Evolutionary conservation across 352 stramenopile species (phyloP).

Genomic region (Globisporangium camurandrum): DNA sequence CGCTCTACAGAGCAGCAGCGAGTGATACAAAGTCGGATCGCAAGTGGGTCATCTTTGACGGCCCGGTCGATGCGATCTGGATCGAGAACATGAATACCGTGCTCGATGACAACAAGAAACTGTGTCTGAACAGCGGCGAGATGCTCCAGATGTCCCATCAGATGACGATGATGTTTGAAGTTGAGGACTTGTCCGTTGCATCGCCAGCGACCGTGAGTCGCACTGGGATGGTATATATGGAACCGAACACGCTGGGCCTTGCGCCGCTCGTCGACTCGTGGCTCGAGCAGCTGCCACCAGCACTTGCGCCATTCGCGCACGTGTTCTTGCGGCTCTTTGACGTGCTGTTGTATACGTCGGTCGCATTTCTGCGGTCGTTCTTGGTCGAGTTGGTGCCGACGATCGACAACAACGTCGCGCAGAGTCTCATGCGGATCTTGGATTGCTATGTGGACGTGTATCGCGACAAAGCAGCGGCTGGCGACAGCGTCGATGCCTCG

Average conservation of each 20-base stretch:
- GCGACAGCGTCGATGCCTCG: too few species aligned
- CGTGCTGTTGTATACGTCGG: conserved; percentile 84
- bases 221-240: conserved; percentile 96
- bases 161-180: conserved; percentile 98
- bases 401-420: conserved; percentile 90
- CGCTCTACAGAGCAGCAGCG: conserved; percentile 87
- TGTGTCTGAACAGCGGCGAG: conserved; percentile 92
- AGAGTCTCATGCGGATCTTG: conserved; percentile 89
- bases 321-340: conserved; percentile 81
- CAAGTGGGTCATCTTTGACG: conserved; percentile 95
- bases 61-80: conserved; percentile 92
- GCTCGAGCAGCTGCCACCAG: conserved; percentile 66
- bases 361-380: conserved; percentile 84
- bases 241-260: conserved; percentile 88
- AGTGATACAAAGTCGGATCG: conserved; percentile 84
- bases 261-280: conserved; percentile 87
- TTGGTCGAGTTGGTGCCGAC: conserved; percentile 88
- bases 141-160: conserved; percentile 93
- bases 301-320: conserved; percentile 19
- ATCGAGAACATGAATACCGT: conserved; percentile 98
- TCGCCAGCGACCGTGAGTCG: conserved; percentile 92
- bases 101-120: conserved; percentile 94
- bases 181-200: conserved; percentile 91
- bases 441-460: conserved; percentile 86
- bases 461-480: conserved; percentile 39